Evolutionary conservation across 345 rosid genomes (phyloP).

Genomic region (Pistacia vera): DNA sequence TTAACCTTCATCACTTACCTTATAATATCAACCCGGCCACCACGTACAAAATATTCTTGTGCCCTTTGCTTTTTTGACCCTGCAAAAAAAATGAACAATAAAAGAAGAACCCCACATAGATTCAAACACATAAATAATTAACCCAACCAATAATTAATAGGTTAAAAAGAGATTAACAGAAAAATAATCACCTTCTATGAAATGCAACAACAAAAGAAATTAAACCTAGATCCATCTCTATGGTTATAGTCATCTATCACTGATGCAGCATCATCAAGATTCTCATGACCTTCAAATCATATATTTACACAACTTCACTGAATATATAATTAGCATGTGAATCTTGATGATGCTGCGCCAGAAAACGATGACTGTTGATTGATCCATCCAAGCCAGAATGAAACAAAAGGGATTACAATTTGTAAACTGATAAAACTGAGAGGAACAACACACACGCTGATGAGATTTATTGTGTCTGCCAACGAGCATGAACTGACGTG

Average conservation of each 20-base stretch:
- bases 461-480: neutral
- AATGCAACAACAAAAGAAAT: neutral
- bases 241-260: conserved; percentile 44
- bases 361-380: conserved; percentile 52
- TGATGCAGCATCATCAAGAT: conserved; percentile 94
- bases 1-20: neutral
- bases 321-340: conserved; percentile 45
- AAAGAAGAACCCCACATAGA: neutral
- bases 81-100: conserved; percentile 3
- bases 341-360: conserved; percentile 72
- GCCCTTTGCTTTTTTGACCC: conserved; percentile 6
- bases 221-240: conserved; percentile 17
- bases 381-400: neutral
- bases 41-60: neutral
- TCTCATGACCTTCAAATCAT: conserved; percentile 37
- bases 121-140: neutral
- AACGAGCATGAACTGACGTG: conserved; percentile 7
- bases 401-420: neutral
- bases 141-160: neutral
- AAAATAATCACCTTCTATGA: conserved; percentile 3
- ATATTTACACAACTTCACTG: no score
- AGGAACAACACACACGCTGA: neutral
- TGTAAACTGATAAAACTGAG: no score
- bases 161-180: conserved; percentile 1
- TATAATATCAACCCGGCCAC: neutral